Percentiles rank a stretch among this genome's conserved stretches.
Conservation (phyloP, 768 basidiomycete species). For the Lyophyllum semitale region DNA sequence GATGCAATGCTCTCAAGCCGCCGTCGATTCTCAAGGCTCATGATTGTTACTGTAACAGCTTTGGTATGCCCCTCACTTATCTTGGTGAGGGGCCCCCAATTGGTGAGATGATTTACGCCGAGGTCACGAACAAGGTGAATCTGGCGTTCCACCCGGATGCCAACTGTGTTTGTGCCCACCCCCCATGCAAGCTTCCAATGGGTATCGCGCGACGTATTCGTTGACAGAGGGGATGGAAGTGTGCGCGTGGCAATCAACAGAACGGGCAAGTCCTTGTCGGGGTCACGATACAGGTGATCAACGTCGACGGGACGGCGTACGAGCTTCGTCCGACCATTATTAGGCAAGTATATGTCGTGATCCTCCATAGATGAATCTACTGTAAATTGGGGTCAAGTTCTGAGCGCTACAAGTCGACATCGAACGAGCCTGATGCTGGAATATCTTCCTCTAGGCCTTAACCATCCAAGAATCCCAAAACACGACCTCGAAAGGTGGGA, state of each 20-base stretch:
- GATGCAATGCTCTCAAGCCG: constrained; percentile 23
- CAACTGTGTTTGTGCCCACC: constrained; percentile 14
- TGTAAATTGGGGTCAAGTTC: not conserved
- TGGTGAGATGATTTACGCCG: constrained; percentile 22
- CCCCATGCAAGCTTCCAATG: constrained; percentile 26
- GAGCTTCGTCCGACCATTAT: not conserved
- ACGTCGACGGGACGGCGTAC: constrained; percentile 12
- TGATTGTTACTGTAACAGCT: constrained; percentile 7
- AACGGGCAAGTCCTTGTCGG: constrained; percentile 9
- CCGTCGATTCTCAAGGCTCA: constrained; percentile 17
- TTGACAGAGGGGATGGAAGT: not conserved
- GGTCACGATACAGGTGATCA: constrained; percentile 21
- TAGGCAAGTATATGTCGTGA: not conserved
- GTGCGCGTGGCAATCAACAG: constrained; percentile 13
- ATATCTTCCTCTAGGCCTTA: not conserved
- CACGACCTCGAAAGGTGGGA: not conserved
- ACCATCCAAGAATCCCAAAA: not conserved
- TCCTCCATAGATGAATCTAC: not conserved
- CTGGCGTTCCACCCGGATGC: constrained; percentile 17
- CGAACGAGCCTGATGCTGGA: not conserved
- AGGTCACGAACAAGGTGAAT: constrained; percentile 21
- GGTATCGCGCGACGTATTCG: constrained; percentile 9
- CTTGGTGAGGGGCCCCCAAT: constrained; percentile 28
- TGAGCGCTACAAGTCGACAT: not conserved
- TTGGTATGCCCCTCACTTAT: constrained; percentile 11